These are phyloP conservation scores for Zygosaccharomyces sapae DNA, from an alignment of 1,139 yeast genomes.

Conservation along the genomic window DNA sequence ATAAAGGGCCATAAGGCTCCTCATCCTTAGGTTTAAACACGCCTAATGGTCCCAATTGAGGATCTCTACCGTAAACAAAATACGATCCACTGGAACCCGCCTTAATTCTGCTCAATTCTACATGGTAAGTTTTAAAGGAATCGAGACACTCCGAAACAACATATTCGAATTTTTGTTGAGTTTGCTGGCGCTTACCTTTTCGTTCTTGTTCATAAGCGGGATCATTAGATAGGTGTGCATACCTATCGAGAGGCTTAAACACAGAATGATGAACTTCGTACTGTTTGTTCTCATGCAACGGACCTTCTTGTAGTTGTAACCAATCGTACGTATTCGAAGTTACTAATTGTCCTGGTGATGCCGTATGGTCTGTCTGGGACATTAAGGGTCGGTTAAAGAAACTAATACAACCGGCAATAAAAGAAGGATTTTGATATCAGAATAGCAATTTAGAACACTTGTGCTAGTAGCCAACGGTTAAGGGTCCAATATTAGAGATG, in stretches of 20 bases:
- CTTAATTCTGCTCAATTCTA: constrained; percentile 51
- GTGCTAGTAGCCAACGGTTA: not conserved
- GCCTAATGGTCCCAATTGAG: constrained; percentile 39
- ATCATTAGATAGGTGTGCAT: not conserved
- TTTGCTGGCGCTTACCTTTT: constrained; percentile 1
- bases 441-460: not conserved
- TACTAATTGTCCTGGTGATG: constrained; percentile 16
- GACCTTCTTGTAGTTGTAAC: constrained; percentile 17
- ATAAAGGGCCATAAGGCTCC: constrained; percentile 74
- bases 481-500: not conserved
- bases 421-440: not conserved
- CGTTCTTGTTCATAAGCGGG: not conserved
- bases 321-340: constrained; percentile 24
- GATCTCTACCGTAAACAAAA: constrained; percentile 44
- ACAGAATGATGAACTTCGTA: constrained; percentile 50
- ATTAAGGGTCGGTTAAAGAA: not conserved
- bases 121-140: constrained; percentile 41
- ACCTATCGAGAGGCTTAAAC: constrained; percentile 41
- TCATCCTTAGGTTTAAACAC: constrained; percentile 79
- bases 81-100: constrained; percentile 74
- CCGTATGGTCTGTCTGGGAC: constrained; percentile 16
- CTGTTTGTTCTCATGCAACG: constrained; percentile 13
- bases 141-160: constrained; percentile 41
- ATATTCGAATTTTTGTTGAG: constrained; percentile 35
- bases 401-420: not conserved